Percentiles rank a stretch among this genome's conserved stretches.
These are phyloP conservation scores for Corniculantispora saksenae DNA, from an alignment of 2,329 filamentous ascomycete genomes.

Conservation along the genomic window DNA sequence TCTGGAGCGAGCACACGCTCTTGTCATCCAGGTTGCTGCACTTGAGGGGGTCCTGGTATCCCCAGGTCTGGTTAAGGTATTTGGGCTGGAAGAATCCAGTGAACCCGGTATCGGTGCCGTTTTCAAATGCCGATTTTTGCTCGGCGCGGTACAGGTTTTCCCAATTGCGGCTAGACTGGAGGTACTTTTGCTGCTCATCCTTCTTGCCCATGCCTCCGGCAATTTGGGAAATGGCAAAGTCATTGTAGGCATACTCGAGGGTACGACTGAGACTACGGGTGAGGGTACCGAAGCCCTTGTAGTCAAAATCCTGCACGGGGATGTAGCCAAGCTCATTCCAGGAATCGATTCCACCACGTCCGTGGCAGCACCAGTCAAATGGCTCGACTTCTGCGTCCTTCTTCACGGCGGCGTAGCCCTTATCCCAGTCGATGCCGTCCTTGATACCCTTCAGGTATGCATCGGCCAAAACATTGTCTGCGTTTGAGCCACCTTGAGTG, in stretches of 20 bases:
- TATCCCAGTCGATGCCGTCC: conserved; percentile 63
- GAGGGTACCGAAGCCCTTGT: conserved; percentile 65
- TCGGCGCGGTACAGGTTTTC: conserved; percentile 63
- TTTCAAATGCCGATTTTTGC: conserved; percentile 54
- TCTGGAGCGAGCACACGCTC: conserved; percentile 61
- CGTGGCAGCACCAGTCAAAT: conserved; percentile 68
- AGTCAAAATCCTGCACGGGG: conserved; percentile 68
- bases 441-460: conserved; percentile 66
- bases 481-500: conserved; percentile 75
- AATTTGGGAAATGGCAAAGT: conserved; percentile 68
- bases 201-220: conserved; percentile 57
- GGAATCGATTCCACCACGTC: conserved; percentile 68
- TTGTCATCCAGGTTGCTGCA: conserved; percentile 57
- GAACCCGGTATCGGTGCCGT: conserved; percentile 64
- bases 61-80: conserved; percentile 68
- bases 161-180: conserved; percentile 64
- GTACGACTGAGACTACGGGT: conserved; percentile 72
- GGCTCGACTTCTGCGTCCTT: conserved; percentile 74
- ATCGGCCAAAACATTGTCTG: conserved; percentile 68
- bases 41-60: conserved; percentile 65
- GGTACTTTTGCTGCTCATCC: conserved; percentile 60
- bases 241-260: conserved; percentile 77
- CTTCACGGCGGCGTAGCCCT: conserved; percentile 69
- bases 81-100: conserved; percentile 70
- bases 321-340: conserved; percentile 75